Base-by-base conservation (phyloP, 371 early-diverging fungal species). In the Catenaria anguillulae region DNA sequence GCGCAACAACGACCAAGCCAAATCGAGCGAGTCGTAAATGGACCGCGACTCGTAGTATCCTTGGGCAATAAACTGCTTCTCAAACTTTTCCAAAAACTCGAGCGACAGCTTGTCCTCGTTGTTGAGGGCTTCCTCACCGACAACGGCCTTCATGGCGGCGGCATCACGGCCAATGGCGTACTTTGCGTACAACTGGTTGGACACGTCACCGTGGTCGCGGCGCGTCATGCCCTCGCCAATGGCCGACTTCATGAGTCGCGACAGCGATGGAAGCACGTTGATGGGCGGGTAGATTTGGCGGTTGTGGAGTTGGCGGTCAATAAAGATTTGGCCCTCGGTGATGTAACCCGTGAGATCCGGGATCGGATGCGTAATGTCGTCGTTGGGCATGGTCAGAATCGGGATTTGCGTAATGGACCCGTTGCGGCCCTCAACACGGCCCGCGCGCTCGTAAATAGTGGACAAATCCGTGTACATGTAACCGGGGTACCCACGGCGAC, bases 391-490 rank as follows among this genome's bases (percentile, higher is more conserved):
- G 55, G 99, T 99, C 71, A 99, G 79, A 75, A 99, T 99, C 37
- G 99, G 99, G 63, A 99, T 99, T 80, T 99, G 99, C 34, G 99
- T 99, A 62, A 99, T 99, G 56, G 95, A 94, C 60, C 99, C 99
- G 76, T 97, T 97, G 68, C 94, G 86, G 58, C 99, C 99, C 62
- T 93, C 89, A 23, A 99, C 99, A 71, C 99, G 88, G 62, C 99
- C 99, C 33, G 99, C 99, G 75, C 99, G 90, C 77, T 99, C 99
- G 70, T 99, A 99, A 65, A 99, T 96, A 62, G 98, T 98, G 33
- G 98, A 92, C 80, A 99, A 84, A 84, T 99, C 99, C 36, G 99
- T 99, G 83, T 99, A 99, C 99, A 99, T 99, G 76, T 99, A 99
- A 80, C 99, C 99, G 26, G 99, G 99, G 78, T 99, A 99, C 75